Percentiles rank a stretch among this genome's conserved stretches.
These are phyloP conservation scores for Lipomyces kockii DNA, from an alignment of 805 yeast species.

Conservation along the genomic window DNA sequence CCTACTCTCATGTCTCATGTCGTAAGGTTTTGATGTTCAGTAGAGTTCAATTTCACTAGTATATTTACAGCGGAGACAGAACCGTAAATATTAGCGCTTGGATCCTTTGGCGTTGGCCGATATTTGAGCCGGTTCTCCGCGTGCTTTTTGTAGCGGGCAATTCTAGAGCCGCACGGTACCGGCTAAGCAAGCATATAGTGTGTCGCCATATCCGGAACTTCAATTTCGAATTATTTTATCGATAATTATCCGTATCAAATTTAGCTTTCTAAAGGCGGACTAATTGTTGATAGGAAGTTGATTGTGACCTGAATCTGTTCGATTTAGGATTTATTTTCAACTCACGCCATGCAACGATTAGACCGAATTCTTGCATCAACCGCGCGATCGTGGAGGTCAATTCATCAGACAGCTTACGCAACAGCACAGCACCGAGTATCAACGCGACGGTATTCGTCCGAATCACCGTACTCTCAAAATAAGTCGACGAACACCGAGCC, in stretches of 20 bases:
- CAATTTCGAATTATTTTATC: no score
- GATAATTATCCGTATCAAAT: no score
- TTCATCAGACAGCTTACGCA: not conserved
- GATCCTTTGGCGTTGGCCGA: no score
- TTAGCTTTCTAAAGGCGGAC: no score
- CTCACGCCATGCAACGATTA: not conserved
- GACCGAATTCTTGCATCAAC: not conserved
- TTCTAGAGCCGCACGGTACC: no score
- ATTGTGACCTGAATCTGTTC: no score
- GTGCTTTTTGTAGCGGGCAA: no score
- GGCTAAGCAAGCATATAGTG: no score
- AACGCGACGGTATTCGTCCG: not conserved
- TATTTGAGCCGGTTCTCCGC: no score
- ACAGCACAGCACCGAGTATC: not conserved
- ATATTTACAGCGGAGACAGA: not conserved
- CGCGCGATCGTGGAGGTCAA: not conserved
- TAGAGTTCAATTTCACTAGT: not conserved
- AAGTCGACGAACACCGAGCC: not conserved
- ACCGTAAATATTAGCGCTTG: not conserved
- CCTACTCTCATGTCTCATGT: not conserved
- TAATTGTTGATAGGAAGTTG: not conserved
- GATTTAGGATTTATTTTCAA: not conserved
- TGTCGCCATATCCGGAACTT: no score
- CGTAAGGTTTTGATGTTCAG: not conserved
- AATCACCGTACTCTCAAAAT: not conserved